Conservation (phyloP, 2,329 filamentous ascomycete genomes). For the Aspergillus aculeatus region DNA sequence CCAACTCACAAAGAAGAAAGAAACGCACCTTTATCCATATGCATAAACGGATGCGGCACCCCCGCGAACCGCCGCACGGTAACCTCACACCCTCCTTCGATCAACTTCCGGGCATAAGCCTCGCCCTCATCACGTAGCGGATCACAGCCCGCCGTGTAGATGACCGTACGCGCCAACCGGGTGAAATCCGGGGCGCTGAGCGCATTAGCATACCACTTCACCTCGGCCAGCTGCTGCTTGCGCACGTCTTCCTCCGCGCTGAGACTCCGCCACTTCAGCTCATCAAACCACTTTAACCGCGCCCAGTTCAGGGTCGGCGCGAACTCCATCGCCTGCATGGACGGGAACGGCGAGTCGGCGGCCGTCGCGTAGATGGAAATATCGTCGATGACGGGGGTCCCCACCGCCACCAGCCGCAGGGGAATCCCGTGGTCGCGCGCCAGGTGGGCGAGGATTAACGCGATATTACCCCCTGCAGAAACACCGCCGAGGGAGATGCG, state of each 20-base stretch:
- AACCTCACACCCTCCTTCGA: slow-evolving; percentile 48
- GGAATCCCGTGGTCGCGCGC: slow-evolving; percentile 42
- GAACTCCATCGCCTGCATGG: slow-evolving; percentile 44
- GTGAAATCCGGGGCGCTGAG: slow-evolving; percentile 38
- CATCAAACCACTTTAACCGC: slow-evolving; percentile 45
- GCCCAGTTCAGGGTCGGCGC: slow-evolving; percentile 48
- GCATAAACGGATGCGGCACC: slow-evolving; percentile 53
- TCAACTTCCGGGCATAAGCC: slow-evolving; percentile 45
- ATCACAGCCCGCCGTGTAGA: slow-evolving; percentile 48
- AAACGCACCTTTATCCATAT: slow-evolving; percentile 41
- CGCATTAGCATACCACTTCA: slow-evolving; percentile 35
- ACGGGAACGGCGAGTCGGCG: slow-evolving; percentile 41
- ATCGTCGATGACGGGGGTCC: slow-evolving; percentile 45
- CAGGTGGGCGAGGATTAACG: slow-evolving; percentile 35
- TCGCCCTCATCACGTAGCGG: slow-evolving; percentile 52
- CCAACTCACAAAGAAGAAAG: background rate
- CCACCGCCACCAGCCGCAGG: slow-evolving; percentile 39
- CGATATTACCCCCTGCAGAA: slow-evolving; percentile 38
- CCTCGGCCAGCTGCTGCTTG: slow-evolving; percentile 21
- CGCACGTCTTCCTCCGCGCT: slow-evolving; percentile 13
- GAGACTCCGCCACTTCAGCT: slow-evolving; percentile 33
- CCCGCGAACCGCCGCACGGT: slow-evolving; percentile 48
- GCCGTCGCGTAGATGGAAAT: slow-evolving; percentile 38
- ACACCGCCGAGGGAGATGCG: slow-evolving; percentile 49
- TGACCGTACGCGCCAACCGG: slow-evolving; percentile 39